phyloP scores from a whole-genome alignment of 108 stramenopile genomes.

The Cyclotella distinguenda region DNA sequence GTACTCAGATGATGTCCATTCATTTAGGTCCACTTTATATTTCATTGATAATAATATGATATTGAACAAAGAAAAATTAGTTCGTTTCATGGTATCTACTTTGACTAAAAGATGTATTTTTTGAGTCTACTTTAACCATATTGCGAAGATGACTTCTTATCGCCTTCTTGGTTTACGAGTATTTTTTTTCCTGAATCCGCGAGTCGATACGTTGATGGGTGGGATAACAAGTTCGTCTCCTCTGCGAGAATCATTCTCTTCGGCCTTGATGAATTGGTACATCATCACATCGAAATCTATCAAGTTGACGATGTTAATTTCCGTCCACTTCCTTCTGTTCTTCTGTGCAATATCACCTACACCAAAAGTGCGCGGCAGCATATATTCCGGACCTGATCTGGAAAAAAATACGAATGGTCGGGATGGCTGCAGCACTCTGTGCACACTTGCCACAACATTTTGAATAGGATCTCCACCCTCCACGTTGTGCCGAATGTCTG shows the following conservation, averaged over 20 bases:
- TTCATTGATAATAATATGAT: no score
- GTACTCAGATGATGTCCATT: no score
- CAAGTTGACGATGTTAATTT: constrained; percentile 33
- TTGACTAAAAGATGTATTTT: no score
- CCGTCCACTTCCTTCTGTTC: constrained; percentile 26
- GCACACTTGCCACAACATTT: constrained; percentile 58
- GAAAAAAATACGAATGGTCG: constrained; percentile 65
- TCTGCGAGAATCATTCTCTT: neutral
- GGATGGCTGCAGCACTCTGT: constrained; percentile 62
- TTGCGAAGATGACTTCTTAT: neutral
- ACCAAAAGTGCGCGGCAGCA: constrained; percentile 46
- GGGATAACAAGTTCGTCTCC: neutral
- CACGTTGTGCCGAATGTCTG: neutral
- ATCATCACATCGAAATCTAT: constrained; percentile 31
- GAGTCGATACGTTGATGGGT: no score
- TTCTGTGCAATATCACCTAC: neutral
- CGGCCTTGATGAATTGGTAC: constrained; percentile 29
- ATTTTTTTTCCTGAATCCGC: constrained; percentile 2
- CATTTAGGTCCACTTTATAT: no score
- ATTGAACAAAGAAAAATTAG: no score
- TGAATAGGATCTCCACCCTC: constrained; percentile 32
- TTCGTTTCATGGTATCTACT: no score
- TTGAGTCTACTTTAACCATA: no score
- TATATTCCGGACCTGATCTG: constrained; percentile 70
- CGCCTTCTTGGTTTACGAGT: neutral